Evolutionary conservation across 768 basidiomycete species (phyloP).

Genomic region (Thelephora ganbajun): DNA sequence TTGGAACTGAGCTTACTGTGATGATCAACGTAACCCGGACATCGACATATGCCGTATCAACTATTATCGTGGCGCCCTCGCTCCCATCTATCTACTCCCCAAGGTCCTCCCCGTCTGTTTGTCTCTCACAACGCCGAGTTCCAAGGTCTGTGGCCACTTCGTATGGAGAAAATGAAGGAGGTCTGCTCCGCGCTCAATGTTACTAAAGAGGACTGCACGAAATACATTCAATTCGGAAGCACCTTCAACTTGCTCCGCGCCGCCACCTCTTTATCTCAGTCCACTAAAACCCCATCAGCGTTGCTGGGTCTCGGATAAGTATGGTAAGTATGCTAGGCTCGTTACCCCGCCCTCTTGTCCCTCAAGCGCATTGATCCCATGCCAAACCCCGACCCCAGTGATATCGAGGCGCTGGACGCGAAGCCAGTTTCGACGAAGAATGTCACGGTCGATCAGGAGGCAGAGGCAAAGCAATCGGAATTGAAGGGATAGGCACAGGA

Average conservation of each 20-base stretch:
- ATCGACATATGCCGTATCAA: slow-evolving; percentile 93
- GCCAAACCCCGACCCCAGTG: slow-evolving; percentile 90
- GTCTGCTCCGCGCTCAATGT: slow-evolving; percentile 97
- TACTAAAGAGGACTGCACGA: slow-evolving; percentile 89
- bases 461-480: slow-evolving; percentile 82
- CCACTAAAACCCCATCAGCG: slow-evolving; percentile 88
- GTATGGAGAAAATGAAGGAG: slow-evolving; percentile 97
- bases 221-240: slow-evolving; percentile 96
- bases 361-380: slow-evolving; percentile 90
- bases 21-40: slow-evolving; percentile 76
- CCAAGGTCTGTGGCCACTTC: slow-evolving; percentile 91
- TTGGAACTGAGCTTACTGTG: slow-evolving; percentile 92
- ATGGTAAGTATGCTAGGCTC: slow-evolving; percentile 93
- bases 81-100: slow-evolving; percentile 84
- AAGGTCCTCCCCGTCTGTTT: slow-evolving; percentile 84
- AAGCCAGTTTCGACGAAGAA: slow-evolving; percentile 56
- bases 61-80: slow-evolving; percentile 90
- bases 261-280: slow-evolving; percentile 84
- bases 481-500: slow-evolving; percentile 86
- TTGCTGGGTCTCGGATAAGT: slow-evolving; percentile 97
- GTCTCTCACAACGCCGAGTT: slow-evolving; percentile 95
- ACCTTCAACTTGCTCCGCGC: slow-evolving; percentile 94
- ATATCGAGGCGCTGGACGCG: slow-evolving; percentile 83
- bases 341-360: slow-evolving; percentile 93
- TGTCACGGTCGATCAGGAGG: slow-evolving; percentile 62